phyloP scores from a whole-genome alignment of 208 protist genomes.

The Leishmania aethiopica region DNA sequence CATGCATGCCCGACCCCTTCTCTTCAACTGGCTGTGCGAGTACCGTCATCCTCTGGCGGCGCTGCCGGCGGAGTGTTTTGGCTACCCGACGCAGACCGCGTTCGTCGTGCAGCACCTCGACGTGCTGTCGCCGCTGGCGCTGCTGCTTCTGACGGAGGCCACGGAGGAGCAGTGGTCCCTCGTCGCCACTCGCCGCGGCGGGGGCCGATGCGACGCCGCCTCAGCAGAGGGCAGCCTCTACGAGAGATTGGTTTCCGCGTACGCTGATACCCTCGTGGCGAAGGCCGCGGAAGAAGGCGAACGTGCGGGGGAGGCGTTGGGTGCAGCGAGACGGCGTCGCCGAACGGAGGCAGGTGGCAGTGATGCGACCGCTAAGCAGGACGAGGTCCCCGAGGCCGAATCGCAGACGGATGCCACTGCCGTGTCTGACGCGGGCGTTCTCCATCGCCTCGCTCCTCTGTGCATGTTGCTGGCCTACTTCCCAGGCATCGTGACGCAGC shows the following conservation, averaged over 20 bases:
- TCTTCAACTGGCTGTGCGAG: conserved; percentile 76
- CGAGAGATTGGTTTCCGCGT: not conserved
- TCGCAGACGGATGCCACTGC: too few relatives aligned
- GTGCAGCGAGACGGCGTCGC: conserved; percentile 1
- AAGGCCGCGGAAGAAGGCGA: not conserved
- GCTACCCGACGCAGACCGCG: conserved; percentile 34
- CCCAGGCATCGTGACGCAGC: conserved; percentile 25
- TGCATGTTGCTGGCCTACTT: conserved; percentile 33
- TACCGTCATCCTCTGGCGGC: conserved; percentile 61
- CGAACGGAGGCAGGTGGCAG: not conserved
- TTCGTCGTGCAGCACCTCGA: conserved; percentile 34
- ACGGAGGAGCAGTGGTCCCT: conserved; percentile 13
- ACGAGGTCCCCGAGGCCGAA: not conserved
- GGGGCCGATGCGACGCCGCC: not conserved
- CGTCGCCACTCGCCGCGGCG: not conserved
- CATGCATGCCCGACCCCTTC: conserved; percentile 38
- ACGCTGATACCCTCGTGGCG: not conserved
- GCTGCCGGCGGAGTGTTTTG: conserved; percentile 69
- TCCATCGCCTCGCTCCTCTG: conserved; percentile 21
- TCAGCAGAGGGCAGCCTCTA: not conserved
- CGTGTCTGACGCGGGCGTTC: not conserved
- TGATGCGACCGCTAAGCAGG: not conserved
- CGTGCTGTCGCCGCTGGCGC: conserved; percentile 44
- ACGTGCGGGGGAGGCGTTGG: not conserved
- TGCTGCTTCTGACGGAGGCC: conserved; percentile 41